Evolutionary conservation across 1,139 yeast genomes (phyloP).

Genomic region (Scheffersomyces stambukii): DNA sequence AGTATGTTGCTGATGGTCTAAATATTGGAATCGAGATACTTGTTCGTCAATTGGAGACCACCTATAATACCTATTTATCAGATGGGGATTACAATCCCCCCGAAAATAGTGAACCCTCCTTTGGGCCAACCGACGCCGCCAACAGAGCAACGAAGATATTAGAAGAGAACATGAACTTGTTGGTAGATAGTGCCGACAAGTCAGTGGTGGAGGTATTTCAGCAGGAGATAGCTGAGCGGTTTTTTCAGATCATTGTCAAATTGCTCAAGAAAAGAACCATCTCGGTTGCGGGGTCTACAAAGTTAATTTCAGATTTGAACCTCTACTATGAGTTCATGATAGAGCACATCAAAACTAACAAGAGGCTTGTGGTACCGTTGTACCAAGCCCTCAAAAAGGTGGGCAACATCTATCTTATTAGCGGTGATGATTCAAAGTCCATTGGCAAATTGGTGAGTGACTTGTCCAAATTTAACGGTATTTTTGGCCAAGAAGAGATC

Average conservation of each 20-base stretch:
- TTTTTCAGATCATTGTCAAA: slow-evolving; percentile 73
- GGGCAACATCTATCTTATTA: slow-evolving; percentile 77
- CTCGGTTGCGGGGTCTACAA: slow-evolving; percentile 79
- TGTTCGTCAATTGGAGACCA: slow-evolving; percentile 63
- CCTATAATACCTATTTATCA: slow-evolving; percentile 22
- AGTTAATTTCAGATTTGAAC: slow-evolving; percentile 71
- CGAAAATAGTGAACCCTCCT: slow-evolving; percentile 10
- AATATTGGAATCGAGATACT: slow-evolving; percentile 87
- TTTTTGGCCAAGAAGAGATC: slow-evolving; percentile 88
- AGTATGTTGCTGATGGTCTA: slow-evolving; percentile 86
- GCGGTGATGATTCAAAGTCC: slow-evolving; percentile 73
- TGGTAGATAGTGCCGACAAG: slow-evolving; percentile 83
- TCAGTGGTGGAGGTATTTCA: slow-evolving; percentile 88
- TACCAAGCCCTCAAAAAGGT: slow-evolving; percentile 80
- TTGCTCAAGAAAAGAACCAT: slow-evolving; percentile 64
- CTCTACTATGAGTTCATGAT: slow-evolving; percentile 68
- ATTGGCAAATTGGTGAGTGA: slow-evolving; percentile 83
- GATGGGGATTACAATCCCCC: slow-evolving; percentile 33
- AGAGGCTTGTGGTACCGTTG: slow-evolving; percentile 67
- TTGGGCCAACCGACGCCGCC: slow-evolving; percentile 74
- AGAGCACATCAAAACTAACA: slow-evolving; percentile 51
- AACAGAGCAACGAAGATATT: slow-evolving; percentile 55
- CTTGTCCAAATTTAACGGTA: slow-evolving; percentile 80
- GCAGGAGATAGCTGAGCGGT: slow-evolving; percentile 87
- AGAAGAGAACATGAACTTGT: slow-evolving; percentile 67